These are phyloP conservation scores for Sordariomycetes sp. DNA, from an alignment of 2,329 filamentous ascomycete species.

Conservation along the genomic window DNA sequence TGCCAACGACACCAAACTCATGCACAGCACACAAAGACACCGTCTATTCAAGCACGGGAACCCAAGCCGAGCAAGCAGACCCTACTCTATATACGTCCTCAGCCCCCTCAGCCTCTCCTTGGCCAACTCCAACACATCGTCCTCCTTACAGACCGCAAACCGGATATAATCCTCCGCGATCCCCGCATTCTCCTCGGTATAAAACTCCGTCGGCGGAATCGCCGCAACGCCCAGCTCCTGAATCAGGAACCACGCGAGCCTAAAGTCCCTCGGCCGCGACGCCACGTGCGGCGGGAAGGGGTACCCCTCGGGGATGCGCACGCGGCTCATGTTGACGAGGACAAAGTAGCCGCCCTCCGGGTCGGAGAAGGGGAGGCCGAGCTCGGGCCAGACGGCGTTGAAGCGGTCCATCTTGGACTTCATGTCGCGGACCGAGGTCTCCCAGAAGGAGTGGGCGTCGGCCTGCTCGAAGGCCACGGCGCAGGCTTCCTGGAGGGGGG, in stretches of 20 bases:
- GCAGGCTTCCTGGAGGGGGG: constrained; percentile 84
- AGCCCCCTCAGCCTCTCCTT: constrained; percentile 62
- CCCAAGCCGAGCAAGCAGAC: not conserved
- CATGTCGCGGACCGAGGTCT: constrained; percentile 73
- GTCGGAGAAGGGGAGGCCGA: constrained; percentile 70
- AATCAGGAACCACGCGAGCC: constrained; percentile 92
- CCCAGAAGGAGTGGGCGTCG: constrained; percentile 77
- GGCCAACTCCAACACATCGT: constrained; percentile 67
- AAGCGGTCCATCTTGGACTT: constrained; percentile 77
- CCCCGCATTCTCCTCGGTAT: constrained; percentile 70
- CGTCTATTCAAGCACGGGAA: not conserved
- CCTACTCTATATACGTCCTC: constrained; percentile 50
- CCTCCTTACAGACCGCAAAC: constrained; percentile 93
- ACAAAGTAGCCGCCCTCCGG: constrained; percentile 98
- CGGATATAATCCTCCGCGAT: constrained; percentile 88
- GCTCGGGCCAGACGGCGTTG: constrained; percentile 67
- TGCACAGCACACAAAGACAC: not conserved
- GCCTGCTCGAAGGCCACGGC: constrained; percentile 92
- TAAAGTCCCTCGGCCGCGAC: constrained; percentile 78
- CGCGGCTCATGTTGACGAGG: constrained; percentile 81
- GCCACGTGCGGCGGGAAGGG: constrained; percentile 83
- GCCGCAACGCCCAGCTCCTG: constrained; percentile 91
- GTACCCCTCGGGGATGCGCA: constrained; percentile 72
- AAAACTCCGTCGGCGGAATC: constrained; percentile 95
- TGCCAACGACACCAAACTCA: too few relatives aligned